Evolutionary conservation across 225 moss, liverwort and hornwort genomes (phyloP), one percentile per base, ranked within the genome.

Genomic region (Rhytidiadelphus loreus): DNA sequence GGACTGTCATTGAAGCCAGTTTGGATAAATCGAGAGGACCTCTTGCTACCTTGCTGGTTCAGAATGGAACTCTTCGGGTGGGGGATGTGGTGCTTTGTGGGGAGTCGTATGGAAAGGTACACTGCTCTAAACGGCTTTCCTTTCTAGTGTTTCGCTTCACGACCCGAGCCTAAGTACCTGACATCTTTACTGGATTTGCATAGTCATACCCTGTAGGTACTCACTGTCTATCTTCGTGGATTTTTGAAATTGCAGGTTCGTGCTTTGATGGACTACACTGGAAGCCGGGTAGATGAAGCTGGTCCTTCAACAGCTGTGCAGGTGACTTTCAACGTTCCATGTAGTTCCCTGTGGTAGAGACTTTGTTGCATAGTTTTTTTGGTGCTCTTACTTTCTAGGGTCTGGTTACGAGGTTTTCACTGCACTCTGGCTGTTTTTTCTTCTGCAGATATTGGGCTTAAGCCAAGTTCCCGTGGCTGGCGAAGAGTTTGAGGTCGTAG

Each of bases 291-390:
- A 60, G 95, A 96, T 26, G 92, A 95, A 90, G 98, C 98, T 79
- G 94, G 96, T 72, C 97, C 98, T 78, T 99, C 98, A 53, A 96
- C 94, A 84, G 98, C 98, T 84, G 97, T 96, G 83, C 97, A 96
- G 96, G 97, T 99, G 88, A 86, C 68, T 74, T 85, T 77, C 43
- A 61, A 60, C 26, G 28, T 73, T 78, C 32, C 39, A 11, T 80
- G 48, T 29, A 52, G 48, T 50, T 32, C 37, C 26, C n/a, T 83
- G 46, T 74, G 73, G 52, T 11, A 82, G 82, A 73, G 80, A 80
- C 30, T 69, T 69, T 44, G 32, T 20, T 46, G 32, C 46, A 57
- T 41, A 70, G 17, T 83, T 39, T 82, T n/a, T 55, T 80, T 88
- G 50, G 61, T 70, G 29, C 71, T 70, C 50, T 43, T 63, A 43